Percentiles rank a stretch among this genome's conserved stretches.
phyloP scores from a whole-genome alignment of 306 rosid species.

The Gastrolobium bilobum region DNA sequence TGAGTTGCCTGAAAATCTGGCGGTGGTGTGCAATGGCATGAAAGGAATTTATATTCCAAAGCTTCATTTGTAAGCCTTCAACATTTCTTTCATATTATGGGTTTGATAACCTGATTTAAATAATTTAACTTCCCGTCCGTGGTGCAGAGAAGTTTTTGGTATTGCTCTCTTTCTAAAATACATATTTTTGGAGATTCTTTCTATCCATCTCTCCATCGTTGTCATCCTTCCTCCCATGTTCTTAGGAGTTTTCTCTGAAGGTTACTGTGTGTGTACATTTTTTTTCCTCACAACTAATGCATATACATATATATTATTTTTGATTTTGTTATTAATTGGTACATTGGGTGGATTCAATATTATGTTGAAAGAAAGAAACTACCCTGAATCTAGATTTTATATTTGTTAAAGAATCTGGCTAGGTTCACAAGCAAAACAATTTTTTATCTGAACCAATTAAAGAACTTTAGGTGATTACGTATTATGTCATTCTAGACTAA shows the following conservation, averaged over 20 bases:
- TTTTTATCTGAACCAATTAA: conserved; percentile 20
- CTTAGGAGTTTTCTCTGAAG: conserved; percentile 2
- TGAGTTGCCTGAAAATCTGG: conserved; percentile 63
- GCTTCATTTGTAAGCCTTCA: conserved; percentile 78
- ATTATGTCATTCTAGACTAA: conserved; percentile 20
- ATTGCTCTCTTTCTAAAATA: no score
- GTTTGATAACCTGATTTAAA: conserved; percentile 19
- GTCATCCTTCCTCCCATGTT: not conserved
- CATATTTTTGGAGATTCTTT: conserved; percentile 4
- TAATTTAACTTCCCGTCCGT: conserved; percentile 22
- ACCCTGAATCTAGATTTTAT: conserved; percentile 7
- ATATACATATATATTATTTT: not conserved
- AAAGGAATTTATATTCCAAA: conserved; percentile 78
- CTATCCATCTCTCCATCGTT: not conserved
- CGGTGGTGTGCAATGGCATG: conserved; percentile 91
- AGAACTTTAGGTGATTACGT: conserved; percentile 21
- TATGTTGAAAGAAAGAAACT: not conserved
- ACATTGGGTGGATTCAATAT: conserved; percentile 23
- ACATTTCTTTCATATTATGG: conserved; percentile 12
- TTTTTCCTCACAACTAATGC: no score
- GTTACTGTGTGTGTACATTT: no score
- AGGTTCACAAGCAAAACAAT: conserved; percentile 30
- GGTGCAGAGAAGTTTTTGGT: conserved; percentile 2
- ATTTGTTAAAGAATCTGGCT: not conserved
- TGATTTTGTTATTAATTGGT: not conserved